Conservation (phyloP, 768 basidiomycete species). For the Pluteus cervinus region DNA sequence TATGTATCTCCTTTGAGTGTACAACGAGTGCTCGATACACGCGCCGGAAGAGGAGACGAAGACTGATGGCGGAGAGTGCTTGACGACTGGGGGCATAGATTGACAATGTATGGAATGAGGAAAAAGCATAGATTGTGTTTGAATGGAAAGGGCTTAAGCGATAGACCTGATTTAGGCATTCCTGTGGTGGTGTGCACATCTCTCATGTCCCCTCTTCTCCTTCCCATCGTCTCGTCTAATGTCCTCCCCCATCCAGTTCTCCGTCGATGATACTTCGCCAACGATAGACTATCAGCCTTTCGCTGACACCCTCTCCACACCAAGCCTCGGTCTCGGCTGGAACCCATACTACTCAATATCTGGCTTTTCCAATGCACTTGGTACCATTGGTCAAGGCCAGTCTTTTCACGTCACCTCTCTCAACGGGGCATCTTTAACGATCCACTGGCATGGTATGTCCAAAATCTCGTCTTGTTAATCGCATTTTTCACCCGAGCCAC, state of each 20-base stretch:
- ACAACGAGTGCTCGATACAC: too few relatives aligned
- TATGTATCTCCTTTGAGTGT: too few relatives aligned
- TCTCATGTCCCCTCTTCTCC: too few relatives aligned
- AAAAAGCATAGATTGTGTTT: too few relatives aligned
- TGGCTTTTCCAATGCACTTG: slow-evolving; percentile 36
- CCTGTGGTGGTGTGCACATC: too few relatives aligned
- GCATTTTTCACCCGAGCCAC: slow-evolving; percentile 1
- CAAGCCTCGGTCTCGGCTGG: slow-evolving; percentile 57
- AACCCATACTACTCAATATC: slow-evolving; percentile 52
- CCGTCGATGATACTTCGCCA: slow-evolving; percentile 65
- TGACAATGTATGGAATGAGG: too few relatives aligned
- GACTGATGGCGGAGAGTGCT: too few relatives aligned
- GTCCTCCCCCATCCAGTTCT: slow-evolving; percentile 37
- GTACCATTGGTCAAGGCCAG: slow-evolving; percentile 45
- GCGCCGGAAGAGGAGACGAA: too few relatives aligned
- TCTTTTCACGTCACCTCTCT: slow-evolving; percentile 59
- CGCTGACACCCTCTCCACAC: slow-evolving; percentile 43
- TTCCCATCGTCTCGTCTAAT: neutral
- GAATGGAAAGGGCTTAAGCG: too few relatives aligned
- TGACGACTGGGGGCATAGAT: too few relatives aligned
- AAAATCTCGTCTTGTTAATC: slow-evolving; percentile 1
- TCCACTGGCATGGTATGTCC: slow-evolving; percentile 59
- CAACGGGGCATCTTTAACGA: slow-evolving; percentile 47
- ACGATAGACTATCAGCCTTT: slow-evolving; percentile 55
- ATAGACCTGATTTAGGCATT: too few relatives aligned